Percentiles rank a stretch among this genome's conserved stretches.
These are phyloP conservation scores for Termitomyces sp. DNA, from an alignment of 768 basidiomycete genomes.

Conservation along the genomic window DNA sequence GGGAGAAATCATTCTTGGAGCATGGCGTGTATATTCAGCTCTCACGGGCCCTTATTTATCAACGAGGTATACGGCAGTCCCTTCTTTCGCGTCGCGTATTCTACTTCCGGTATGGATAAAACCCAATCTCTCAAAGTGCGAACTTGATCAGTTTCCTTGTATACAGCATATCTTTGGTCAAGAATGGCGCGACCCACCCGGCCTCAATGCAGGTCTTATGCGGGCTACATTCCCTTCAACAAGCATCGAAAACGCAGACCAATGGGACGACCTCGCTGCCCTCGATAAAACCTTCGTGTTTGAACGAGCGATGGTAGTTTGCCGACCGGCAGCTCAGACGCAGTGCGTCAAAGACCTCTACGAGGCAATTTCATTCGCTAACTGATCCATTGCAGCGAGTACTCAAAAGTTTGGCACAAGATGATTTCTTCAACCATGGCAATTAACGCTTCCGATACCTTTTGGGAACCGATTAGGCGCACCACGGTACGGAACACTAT, in stretches of 20 bases:
- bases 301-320: slow-evolving; percentile 56
- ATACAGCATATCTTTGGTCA: slow-evolving; percentile 14
- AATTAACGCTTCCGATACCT: slow-evolving; percentile 19
- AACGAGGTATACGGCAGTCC: background rate
- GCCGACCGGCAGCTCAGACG: slow-evolving; percentile 56
- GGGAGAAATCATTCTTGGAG: slow-evolving; percentile 21
- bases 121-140: background rate
- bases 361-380: background rate
- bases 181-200: slow-evolving; percentile 18
- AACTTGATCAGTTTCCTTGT: background rate
- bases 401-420: slow-evolving; percentile 25
- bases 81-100: slow-evolving; percentile 13
- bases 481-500: slow-evolving; percentile 23
- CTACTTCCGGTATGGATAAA: slow-evolving; percentile 15
- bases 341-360: slow-evolving; percentile 20
- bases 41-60: background rate
- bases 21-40: slow-evolving; percentile 18
- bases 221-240: slow-evolving; percentile 58
- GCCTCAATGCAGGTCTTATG: slow-evolving; percentile 43
- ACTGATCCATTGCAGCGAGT: slow-evolving; percentile 22
- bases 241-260: slow-evolving; percentile 49
- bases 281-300: slow-evolving; percentile 54
- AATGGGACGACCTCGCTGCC: slow-evolving; percentile 57
- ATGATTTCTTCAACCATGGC: slow-evolving; percentile 31
- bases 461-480: slow-evolving; percentile 31